Conservation (phyloP, 441 rosid species). For the Breynia disticha region DNA sequence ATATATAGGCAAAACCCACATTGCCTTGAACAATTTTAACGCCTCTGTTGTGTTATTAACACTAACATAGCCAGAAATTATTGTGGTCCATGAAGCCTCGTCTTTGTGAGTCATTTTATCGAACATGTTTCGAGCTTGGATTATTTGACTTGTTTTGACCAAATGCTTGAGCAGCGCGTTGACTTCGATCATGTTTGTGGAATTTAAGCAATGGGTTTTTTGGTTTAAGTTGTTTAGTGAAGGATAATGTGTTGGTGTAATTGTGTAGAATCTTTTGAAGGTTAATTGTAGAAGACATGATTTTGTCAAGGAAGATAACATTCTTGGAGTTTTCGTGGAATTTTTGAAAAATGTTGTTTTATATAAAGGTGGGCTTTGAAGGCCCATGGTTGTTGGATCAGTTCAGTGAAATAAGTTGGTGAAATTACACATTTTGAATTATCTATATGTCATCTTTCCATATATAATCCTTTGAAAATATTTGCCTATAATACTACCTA, state of each 20-base stretch:
- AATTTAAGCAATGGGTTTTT: constrained; percentile 3
- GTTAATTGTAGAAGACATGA: background rate
- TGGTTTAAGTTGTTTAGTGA: background rate
- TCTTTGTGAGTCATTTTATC: constrained; percentile 62
- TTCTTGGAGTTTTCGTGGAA: background rate
- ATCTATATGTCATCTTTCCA: too few relatives aligned
- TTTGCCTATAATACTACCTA: too few relatives aligned
- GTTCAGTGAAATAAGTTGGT: too few relatives aligned
- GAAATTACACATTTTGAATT: too few relatives aligned
- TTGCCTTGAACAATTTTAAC: constrained; percentile 42
- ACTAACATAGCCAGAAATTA: constrained; percentile 57
- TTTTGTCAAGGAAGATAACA: background rate
- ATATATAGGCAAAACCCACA: constrained; percentile 54
- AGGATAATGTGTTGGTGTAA: background rate
- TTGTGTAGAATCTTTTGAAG: background rate
- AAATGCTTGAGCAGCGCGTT: constrained; percentile 32
- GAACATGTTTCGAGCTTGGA: constrained; percentile 57
- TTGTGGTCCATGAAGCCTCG: constrained; percentile 60
- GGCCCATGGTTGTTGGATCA: too few relatives aligned
- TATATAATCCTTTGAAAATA: too few relatives aligned
- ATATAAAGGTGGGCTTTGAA: too few relatives aligned
- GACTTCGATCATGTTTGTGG: constrained; percentile 23
- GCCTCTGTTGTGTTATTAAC: constrained; percentile 40
- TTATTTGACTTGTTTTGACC: constrained; percentile 28
- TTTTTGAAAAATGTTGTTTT: too few relatives aligned